Conservation (phyloP, 2,329 filamentous ascomycete species). For the Aspergillaceae sp. region DNA sequence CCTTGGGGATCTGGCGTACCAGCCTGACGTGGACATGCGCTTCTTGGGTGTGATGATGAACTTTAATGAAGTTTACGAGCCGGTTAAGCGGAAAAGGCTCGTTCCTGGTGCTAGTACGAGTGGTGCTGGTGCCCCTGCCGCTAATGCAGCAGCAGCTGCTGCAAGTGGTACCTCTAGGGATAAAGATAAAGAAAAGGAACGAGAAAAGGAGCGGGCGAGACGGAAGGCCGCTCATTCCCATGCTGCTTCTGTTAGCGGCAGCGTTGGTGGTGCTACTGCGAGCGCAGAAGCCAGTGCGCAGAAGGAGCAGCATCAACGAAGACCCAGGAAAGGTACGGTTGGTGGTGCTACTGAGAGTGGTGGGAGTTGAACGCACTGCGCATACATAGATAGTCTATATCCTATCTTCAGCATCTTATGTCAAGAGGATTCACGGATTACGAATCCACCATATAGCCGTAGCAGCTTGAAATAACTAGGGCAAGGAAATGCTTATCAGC, state of each 20-base stretch:
- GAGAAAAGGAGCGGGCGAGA: constrained; percentile 16
- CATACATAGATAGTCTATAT: too few relatives aligned
- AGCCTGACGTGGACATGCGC: constrained; percentile 88
- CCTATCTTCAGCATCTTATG: too few relatives aligned
- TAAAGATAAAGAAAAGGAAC: constrained; percentile 18
- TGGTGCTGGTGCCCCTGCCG: too few relatives aligned
- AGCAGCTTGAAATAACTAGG: too few relatives aligned
- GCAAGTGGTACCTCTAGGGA: constrained; percentile 7
- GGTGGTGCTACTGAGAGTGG: too few relatives aligned
- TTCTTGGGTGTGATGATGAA: constrained; percentile 98
- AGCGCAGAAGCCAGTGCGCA: background rate
- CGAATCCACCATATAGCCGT: too few relatives aligned
- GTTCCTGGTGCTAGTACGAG: constrained; percentile 19
- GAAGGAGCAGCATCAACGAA: too few relatives aligned
- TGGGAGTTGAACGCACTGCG: too few relatives aligned
- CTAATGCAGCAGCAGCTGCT: too few relatives aligned
- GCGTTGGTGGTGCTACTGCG: background rate
- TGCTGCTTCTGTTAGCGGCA: background rate
- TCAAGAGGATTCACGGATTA: too few relatives aligned
- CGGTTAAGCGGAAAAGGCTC: constrained; percentile 52
- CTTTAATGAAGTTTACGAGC: constrained; percentile 94
- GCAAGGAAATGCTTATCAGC: too few relatives aligned
- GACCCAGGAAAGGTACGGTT: too few relatives aligned
- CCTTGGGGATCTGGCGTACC: constrained; percentile 82
- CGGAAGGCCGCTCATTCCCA: constrained; percentile 18